phyloP scores from a whole-genome alignment of 225 moss, liverwort and hornwort genomes.

The Pleurozium schreberi region DNA sequence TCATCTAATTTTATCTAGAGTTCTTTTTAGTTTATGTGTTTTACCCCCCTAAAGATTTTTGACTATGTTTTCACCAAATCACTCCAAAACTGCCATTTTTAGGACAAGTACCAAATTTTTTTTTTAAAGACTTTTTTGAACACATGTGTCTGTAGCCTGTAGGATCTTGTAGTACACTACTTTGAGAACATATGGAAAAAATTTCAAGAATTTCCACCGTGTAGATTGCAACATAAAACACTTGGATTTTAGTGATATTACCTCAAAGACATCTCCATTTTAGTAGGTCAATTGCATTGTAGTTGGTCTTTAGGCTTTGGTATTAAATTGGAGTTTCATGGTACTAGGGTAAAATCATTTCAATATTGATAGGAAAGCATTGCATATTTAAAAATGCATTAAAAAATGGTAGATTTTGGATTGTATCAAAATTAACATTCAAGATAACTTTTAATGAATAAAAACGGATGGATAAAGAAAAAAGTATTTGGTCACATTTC shows the following conservation, averaged over 20 bases:
- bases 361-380: background rate
- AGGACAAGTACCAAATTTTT: too few species aligned
- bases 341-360: background rate
- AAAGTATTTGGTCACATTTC: too few species aligned
- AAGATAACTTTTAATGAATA: background rate
- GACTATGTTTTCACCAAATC: too few species aligned
- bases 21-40: background rate
- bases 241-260: background rate
- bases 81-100: too few species aligned
- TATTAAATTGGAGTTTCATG: background rate
- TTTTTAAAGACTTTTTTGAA: too few species aligned
- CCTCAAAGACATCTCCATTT: background rate
- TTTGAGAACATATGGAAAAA: too few species aligned
- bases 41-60: too few species aligned
- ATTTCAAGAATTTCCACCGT: too few species aligned
- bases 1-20: background rate
- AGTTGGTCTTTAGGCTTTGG: background rate
- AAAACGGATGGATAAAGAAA: background rate
- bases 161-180: too few species aligned
- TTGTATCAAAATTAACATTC: background rate
- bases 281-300: background rate
- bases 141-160: too few species aligned
- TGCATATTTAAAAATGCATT: background rate
- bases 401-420: background rate
- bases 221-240: accelerated